Percentiles rank a stretch among this genome's conserved stretches.
Conservation (phyloP, 1,284 basidiomycete species). For the Schizophyllum commune region DNA sequence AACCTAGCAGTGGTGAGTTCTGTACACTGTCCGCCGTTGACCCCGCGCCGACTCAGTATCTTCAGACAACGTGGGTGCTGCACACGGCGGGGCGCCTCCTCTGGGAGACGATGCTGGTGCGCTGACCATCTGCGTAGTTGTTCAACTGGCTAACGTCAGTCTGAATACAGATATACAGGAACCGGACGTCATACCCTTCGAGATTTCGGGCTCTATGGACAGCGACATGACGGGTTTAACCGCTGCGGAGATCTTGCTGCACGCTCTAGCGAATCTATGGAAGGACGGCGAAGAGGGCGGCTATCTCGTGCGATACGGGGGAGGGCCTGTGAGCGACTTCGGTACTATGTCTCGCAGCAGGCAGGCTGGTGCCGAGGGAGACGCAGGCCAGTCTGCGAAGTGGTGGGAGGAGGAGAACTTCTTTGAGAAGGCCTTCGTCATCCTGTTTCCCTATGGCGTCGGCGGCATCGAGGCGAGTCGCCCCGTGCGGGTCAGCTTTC, state of each 20-base stretch:
- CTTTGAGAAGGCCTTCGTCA: constrained; percentile 19
- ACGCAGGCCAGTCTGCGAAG: no score
- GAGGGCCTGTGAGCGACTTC: neutral
- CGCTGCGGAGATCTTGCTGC: neutral
- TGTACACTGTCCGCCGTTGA: neutral
- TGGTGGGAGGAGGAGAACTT: neutral
- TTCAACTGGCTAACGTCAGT: no score
- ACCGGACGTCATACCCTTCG: neutral
- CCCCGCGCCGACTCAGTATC: no score
- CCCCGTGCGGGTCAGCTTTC: constrained; percentile 17
- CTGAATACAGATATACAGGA: neutral
- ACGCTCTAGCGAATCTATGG: neutral
- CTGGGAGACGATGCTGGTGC: no score
- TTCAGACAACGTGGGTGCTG: no score
- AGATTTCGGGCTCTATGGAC: neutral
- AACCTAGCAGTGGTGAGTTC: neutral
- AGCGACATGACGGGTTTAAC: neutral
- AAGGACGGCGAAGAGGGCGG: neutral
- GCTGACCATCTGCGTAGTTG: no score
- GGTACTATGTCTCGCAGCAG: neutral
- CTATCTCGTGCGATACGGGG: neutral
- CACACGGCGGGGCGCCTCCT: no score
- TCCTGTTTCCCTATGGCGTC: constrained; percentile 31
- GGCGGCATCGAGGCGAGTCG: constrained; percentile 27
- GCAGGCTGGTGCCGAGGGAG: no score